phyloP scores from a whole-genome alignment of 1,139 yeast species.

The Candida sanyaensis region DNA sequence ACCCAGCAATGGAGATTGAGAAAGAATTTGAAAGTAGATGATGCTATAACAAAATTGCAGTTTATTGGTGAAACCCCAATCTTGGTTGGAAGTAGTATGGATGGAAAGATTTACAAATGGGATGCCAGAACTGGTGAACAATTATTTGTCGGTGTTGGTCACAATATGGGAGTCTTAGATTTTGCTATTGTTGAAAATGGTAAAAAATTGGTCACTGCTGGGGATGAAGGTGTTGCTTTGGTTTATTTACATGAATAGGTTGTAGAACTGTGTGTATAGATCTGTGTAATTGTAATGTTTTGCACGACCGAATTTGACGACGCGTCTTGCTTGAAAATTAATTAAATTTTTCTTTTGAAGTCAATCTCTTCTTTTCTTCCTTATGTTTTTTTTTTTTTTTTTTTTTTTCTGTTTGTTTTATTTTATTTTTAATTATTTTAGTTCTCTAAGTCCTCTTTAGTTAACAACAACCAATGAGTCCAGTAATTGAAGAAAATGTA shows the following conservation, averaged over 20 bases:
- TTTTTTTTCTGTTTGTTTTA: not conserved
- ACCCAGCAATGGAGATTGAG: conserved; percentile 86
- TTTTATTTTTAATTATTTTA: not conserved
- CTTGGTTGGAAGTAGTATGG: conserved; percentile 75
- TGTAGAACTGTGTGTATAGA: too few species aligned
- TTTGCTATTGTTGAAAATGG: conserved; percentile 68
- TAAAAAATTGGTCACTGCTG: conserved; percentile 83
- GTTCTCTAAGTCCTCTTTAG: not conserved
- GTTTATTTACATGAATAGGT: conserved; percentile 42
- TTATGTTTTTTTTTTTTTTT: not conserved
- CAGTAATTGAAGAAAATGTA: conserved; percentile 2
- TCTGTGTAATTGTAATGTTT: not conserved
- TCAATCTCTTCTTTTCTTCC: not conserved
- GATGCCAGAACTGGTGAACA: conserved; percentile 84
- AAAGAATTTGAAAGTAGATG: conserved; percentile 65
- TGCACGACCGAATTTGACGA: not conserved
- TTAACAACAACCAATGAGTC: not conserved
- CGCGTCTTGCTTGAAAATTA: not conserved
- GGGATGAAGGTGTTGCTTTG: conserved; percentile 94
- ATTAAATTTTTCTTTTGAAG: not conserved
- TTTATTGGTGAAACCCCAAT: conserved; percentile 60
- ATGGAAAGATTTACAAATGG: conserved; percentile 84
- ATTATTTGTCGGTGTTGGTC: conserved; percentile 82
- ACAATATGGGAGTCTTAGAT: conserved; percentile 90
- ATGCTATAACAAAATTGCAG: conserved; percentile 79